Evolutionary conservation across 78 protist genomes (phyloP), one percentile per base, ranked within the genome.

Genomic region (Dictyostelium discoideum): DNA sequence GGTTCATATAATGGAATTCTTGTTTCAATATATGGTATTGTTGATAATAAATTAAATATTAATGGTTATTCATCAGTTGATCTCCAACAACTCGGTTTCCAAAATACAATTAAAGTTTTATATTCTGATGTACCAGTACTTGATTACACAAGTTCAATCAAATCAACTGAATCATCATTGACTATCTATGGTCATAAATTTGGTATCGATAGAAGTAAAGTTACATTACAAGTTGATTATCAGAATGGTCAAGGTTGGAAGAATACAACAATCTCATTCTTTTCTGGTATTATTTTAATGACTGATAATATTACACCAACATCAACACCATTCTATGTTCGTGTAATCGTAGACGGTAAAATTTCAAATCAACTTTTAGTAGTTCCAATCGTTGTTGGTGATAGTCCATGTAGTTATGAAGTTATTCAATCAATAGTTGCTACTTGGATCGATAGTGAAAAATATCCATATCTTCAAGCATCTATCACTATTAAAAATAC

Each of bases 11-110:
- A 78, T 26, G 87, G 50, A 0, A 3, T 88, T 3, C 3, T 67
- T 8, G 2, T 80, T 26, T 88, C 94, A 5, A 29, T 88, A 11
- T 81, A 88, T 29, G 94, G 94, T 44, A 42, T 88, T 50, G 50
- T 40, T 13, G 94, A 88, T 69, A 81, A 57, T 39, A 16, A 40
- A 22, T n/a, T 37, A 9, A 88, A 88, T n/a, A 63, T 88, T 26
- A 88, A 80, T 67, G 94, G 94, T 40, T 80, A 78, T 32, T 78
- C 86, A 8, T 24, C 67, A 6, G 48, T 22, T 63, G 69, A 80
- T 32, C 63, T 80, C 13, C 54, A 79, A 79, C 7, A 65, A 20
- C 24, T 79, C 20, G 84, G 84, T 9, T 79, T 44, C 18, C 67
- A 18, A 39, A 42, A 44, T 22, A 22, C 22, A 1, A 50, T 81